Evolutionary conservation across 2,329 filamentous ascomycete genomes (phyloP), one percentile per base, ranked within the genome.

Genomic region (Leptographium lundbergii): DNA sequence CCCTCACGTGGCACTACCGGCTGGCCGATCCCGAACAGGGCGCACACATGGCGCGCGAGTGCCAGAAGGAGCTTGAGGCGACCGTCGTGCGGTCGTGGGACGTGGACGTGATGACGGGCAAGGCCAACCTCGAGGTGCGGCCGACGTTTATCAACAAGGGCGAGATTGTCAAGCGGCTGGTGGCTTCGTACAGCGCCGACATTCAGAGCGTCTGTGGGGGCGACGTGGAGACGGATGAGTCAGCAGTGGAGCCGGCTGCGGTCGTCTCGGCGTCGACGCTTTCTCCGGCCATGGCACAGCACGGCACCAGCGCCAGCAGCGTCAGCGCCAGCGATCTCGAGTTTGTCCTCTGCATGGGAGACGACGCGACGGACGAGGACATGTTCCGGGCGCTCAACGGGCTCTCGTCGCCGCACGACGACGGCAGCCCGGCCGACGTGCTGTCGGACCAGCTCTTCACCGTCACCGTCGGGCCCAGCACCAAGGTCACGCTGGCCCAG

Each of bases 341-440:
- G 65, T 96, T 97, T 68, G 85, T 95, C 13, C 78, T 97, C 57
- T 99, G 94, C 72, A 75, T 91, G 62, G 94, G 94, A 50, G 94
- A 99, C 71, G 94, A 99, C 68, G 95, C 94, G 66, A 99, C 94
- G 6, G 94, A 99, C 69, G 94, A 99, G 79, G 92, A 95, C 86
- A 85, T 86, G 83, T 97, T 97, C 82, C 88, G 89, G 59, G 86
- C 90, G 17, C 79, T 97, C 52, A 84, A 84, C 66, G 76, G 74
- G 0, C 70, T 81, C 5, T 78, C 76, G 2, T 78, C 65, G 0
- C 64, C 68, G 10, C 53, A 63, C 32, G 63, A 68, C 29, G 66
- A 65, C 32, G 58, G 62, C 55, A 70, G 77, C 32, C 79, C 69
- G 69, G 70, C 78, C n/a, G 80, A 70, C 68, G 85, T 73, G 71